Evolutionary conservation across 2,329 filamentous ascomycete genomes (phyloP).

Genomic region (Botryotinia narcissicola): DNA sequence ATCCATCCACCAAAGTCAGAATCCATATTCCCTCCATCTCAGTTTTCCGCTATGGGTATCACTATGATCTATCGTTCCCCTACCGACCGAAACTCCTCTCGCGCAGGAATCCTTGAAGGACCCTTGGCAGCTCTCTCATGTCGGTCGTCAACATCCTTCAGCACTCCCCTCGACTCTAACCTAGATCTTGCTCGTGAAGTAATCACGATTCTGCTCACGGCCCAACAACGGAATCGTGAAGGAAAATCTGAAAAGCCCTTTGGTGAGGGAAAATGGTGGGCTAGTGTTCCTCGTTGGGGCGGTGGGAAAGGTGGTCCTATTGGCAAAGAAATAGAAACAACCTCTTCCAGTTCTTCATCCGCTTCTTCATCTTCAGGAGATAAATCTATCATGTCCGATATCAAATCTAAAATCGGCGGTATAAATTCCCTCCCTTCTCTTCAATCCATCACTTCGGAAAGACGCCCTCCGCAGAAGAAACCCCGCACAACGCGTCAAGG

Average conservation of each 20-base stretch:
- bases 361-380: neutral
- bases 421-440: constrained; percentile 21
- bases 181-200: constrained; percentile 62
- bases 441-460: neutral
- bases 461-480: constrained; percentile 18
- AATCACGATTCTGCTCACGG: constrained; percentile 58
- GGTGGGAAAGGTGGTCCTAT: constrained; percentile 62
- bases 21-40: constrained; percentile 41
- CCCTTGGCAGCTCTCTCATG: constrained; percentile 60
- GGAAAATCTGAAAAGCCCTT: constrained; percentile 55
- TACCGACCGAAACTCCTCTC: constrained; percentile 57
- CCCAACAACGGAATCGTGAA: constrained; percentile 61
- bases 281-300: constrained; percentile 59
- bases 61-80: constrained; percentile 61
- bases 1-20: constrained; percentile 42
- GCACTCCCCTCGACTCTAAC: constrained; percentile 54
- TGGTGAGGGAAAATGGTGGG: constrained; percentile 62
- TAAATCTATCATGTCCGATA: constrained; percentile 7
- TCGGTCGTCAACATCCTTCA: constrained; percentile 54
- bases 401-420: constrained; percentile 26
- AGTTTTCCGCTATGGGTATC: constrained; percentile 54
- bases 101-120: constrained; percentile 58
- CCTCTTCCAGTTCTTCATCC: constrained; percentile 2
- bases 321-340: constrained; percentile 48
- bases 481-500: constrained; percentile 26